These are phyloP conservation scores for Yarrowia phangngaensis DNA, from an alignment of 805 yeast genomes.

Conservation along the genomic window DNA sequence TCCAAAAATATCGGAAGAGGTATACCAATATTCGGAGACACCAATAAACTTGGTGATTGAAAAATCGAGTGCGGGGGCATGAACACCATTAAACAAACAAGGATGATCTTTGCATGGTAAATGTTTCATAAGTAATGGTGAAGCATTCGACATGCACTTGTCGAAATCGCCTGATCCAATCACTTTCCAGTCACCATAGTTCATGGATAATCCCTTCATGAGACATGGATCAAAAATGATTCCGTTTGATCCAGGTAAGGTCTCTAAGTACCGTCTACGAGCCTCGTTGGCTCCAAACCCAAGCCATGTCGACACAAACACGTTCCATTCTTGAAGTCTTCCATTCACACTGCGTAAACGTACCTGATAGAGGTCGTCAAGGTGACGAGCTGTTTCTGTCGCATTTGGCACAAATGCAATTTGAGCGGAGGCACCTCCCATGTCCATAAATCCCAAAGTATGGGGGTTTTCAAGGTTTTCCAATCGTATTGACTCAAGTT, in stretches of 20 bases:
- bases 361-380: slow-evolving; percentile 68
- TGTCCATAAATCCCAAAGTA: slow-evolving; percentile 92
- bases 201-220: slow-evolving; percentile 54
- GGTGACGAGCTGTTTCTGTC: slow-evolving; percentile 59
- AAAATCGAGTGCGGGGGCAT: slow-evolving; percentile 85
- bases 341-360: slow-evolving; percentile 59
- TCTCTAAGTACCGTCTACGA: slow-evolving; percentile 57
- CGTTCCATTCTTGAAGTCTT: slow-evolving; percentile 53
- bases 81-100: slow-evolving; percentile 91
- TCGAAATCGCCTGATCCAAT: slow-evolving; percentile 77
- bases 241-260: slow-evolving; percentile 30
- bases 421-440: slow-evolving; percentile 99
- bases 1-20: slow-evolving; percentile 85
- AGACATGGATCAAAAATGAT: slow-evolving; percentile 70
- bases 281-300: slow-evolving; percentile 98
- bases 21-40: slow-evolving; percentile 95
- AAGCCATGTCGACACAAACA: slow-evolving; percentile 93
- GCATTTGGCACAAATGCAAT: slow-evolving; percentile 81
- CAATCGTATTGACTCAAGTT: slow-evolving; percentile 32
- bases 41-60: slow-evolving; percentile 81
- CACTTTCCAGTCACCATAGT: slow-evolving; percentile 36
- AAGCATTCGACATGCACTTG: slow-evolving; percentile 63
- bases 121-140: slow-evolving; percentile 69
- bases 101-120: slow-evolving; percentile 83
- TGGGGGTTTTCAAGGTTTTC: slow-evolving; percentile 33